These are phyloP conservation scores for Peribolospora baueri DNA, from an alignment of 768 basidiomycete genomes.

Conservation along the genomic window DNA sequence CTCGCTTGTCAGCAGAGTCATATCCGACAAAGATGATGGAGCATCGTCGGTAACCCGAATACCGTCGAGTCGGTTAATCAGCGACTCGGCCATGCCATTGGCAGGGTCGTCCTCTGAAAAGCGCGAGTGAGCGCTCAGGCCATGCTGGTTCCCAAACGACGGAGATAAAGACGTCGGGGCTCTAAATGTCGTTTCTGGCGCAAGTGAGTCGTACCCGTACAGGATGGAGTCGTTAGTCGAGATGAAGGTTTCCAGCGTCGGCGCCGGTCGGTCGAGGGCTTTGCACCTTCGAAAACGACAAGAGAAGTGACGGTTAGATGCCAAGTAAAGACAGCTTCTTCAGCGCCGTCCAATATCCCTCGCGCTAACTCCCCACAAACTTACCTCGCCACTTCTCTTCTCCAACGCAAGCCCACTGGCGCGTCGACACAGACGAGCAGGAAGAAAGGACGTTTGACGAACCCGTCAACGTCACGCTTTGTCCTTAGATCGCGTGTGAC, in stretches of 20 bases:
- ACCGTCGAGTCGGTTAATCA: too few relatives aligned
- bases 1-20: conserved; percentile 10
- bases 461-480: conserved; percentile 34
- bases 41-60: too few relatives aligned
- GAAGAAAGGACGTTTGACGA: conserved; percentile 72
- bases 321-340: background rate
- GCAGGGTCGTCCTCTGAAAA: too few relatives aligned
- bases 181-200: too few relatives aligned
- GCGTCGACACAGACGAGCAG: conserved; percentile 63
- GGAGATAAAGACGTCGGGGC: too few relatives aligned
- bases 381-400: conserved; percentile 26
- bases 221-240: background rate
- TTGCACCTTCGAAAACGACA: background rate
- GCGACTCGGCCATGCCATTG: too few relatives aligned
- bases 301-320: background rate
- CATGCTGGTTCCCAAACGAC: too few relatives aligned
- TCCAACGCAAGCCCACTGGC: conserved; percentile 45
- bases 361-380: background rate
- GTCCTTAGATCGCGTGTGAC: conserved; percentile 53
- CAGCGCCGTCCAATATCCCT: background rate
- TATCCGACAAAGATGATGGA: background rate
- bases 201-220: too few relatives aligned
- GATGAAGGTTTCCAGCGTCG: conserved; percentile 44
- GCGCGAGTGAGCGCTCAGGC: too few relatives aligned
- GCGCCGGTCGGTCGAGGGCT: background rate